A percentile compares a stretch with the other conserved stretches of the same genome.
These are phyloP conservation scores for Lachnellula arida DNA, from an alignment of 2,329 filamentous ascomycete genomes.

Conservation along the genomic window DNA sequence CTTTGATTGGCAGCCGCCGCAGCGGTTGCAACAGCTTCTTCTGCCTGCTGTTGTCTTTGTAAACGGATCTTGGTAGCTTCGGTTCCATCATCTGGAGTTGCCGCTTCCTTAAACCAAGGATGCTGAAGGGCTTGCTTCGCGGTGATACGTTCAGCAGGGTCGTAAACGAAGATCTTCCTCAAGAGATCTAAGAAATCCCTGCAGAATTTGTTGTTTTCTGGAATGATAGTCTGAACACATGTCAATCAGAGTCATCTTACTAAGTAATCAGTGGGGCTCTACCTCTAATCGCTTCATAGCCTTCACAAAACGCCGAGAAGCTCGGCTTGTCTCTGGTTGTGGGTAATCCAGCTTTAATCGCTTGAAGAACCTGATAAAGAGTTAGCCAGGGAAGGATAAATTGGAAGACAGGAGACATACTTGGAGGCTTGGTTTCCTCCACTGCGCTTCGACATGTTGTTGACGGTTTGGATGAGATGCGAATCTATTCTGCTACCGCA, in stretches of 20 bases:
- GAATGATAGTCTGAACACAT: conserved; percentile 57
- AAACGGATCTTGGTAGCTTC: conserved; percentile 60
- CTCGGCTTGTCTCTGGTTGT: conserved; percentile 56
- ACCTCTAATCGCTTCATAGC: conserved; percentile 67
- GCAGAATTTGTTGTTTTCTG: conserved; percentile 53
- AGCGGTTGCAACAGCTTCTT: conserved; percentile 14
- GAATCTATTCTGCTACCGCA: conserved; percentile 55
- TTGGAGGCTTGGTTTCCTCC: conserved; percentile 59
- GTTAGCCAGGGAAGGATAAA: conserved; percentile 30
- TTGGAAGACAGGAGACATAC: conserved; percentile 40
- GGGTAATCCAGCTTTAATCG: conserved; percentile 62
- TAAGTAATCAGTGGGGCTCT: conserved; percentile 28
- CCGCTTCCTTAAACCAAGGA: conserved; percentile 62
- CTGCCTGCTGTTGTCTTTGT: conserved; percentile 24
- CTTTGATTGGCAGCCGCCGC: conserved; percentile 10
- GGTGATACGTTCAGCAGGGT: conserved; percentile 60
- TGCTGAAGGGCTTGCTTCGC: conserved; percentile 63
- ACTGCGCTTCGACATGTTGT: conserved; percentile 52
- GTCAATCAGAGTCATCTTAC: not conserved
- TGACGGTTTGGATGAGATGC: conserved; percentile 53
- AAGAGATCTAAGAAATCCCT: conserved; percentile 60
- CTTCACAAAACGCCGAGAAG: conserved; percentile 62
- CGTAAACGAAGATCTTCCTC: conserved; percentile 64
- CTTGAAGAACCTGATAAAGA: conserved; percentile 57
- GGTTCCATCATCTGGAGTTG: conserved; percentile 61